phyloP scores from a whole-genome alignment of 2,329 filamentous ascomycete genomes.

The Aspergillus fumigatiaffinis region DNA sequence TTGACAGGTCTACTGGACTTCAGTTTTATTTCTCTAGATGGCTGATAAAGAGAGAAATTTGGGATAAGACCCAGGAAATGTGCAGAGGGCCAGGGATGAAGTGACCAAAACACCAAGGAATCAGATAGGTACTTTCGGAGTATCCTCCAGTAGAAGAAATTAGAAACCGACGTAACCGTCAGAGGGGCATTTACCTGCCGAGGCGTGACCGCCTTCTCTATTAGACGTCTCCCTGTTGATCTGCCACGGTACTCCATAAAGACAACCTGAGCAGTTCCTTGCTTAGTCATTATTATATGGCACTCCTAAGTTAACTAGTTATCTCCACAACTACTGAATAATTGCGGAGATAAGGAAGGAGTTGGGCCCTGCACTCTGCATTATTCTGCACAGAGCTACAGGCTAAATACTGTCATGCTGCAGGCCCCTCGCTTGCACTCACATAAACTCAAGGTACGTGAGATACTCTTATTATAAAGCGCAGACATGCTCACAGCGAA shows the following conservation, averaged over 20 bases:
- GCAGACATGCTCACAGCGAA: not conserved
- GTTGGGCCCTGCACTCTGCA: not conserved
- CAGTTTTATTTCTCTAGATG: not conserved
- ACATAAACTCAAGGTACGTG: not conserved
- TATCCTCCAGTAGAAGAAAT: slow-evolving; percentile 8
- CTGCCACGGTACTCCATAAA: not conserved
- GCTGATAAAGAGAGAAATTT: not conserved
- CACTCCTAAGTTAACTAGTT: not conserved
- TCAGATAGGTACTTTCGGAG: not conserved
- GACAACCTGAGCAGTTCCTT: slow-evolving; percentile 6
- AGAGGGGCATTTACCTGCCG: slow-evolving; percentile 25
- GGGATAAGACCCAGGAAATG: not conserved
- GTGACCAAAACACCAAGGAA: slow-evolving; percentile 2
- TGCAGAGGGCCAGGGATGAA: not conserved
- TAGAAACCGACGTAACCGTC: slow-evolving; percentile 19
- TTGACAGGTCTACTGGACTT: not conserved
- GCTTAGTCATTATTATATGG: not conserved
- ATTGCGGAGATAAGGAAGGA: slow-evolving; percentile 7
- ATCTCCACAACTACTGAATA: slow-evolving; percentile 17
- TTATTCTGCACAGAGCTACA: not conserved
- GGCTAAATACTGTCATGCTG: not conserved
- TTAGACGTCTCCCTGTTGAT: not conserved
- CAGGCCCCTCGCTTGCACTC: not conserved
- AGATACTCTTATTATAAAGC: not conserved
- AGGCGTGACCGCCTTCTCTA: slow-evolving; percentile 19